Base-by-base conservation (phyloP, 1,284 basidiomycete species). In the Ceratobasidium sp. region DNA sequence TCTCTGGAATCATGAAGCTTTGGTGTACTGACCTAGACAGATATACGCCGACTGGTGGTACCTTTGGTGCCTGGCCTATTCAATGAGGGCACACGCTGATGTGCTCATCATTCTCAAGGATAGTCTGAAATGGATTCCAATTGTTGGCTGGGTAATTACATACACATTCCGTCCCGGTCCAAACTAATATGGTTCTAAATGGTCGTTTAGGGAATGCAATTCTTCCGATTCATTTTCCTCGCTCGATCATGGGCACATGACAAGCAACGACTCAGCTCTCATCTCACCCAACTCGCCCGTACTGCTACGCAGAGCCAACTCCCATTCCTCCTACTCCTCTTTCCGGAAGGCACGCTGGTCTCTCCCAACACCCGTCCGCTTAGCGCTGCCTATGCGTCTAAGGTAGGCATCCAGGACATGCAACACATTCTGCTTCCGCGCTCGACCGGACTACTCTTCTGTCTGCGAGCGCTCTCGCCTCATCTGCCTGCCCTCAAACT, bases 21-120 rank as follows among this genome's bases (percentile, higher is more conserved):
- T 56, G 17, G 35, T 60, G 40, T 20, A 50, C 42, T 29, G 31
- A 13, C n/a, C 40, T 54, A 22, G 22, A 47, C 74, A 96, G 91
- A 84, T 92, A 27, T 96, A 97, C 77, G 85, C 88, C 3, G 95
- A 97, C 80, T 93, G 91, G 91, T 93, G 91, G 87, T 96, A 95
- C 75, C 85, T 91, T 38, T 97, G 95, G 95, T 89, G 88, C 74
- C 78, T 96, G 54, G 85, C 87, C 1, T 94, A 93, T 76, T 92
- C 91, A 75, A 84, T 88, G 73, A 85, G 86, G 35, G 84, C 86
- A 10, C 87, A 91, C 77, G 82, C 82, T 69, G 86, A 93, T 69
- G 84, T 98, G 31, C 90, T 88, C 75, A 98, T 98, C 74, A 89
- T 96, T 17, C 82, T 98, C 71, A 98, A 98, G 83, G 90, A 90